Percentiles rank a stretch among this genome's conserved stretches.
phyloP scores from a whole-genome alignment of 2,329 filamentous ascomycete species.

The Colletotrichum agaves region DNA sequence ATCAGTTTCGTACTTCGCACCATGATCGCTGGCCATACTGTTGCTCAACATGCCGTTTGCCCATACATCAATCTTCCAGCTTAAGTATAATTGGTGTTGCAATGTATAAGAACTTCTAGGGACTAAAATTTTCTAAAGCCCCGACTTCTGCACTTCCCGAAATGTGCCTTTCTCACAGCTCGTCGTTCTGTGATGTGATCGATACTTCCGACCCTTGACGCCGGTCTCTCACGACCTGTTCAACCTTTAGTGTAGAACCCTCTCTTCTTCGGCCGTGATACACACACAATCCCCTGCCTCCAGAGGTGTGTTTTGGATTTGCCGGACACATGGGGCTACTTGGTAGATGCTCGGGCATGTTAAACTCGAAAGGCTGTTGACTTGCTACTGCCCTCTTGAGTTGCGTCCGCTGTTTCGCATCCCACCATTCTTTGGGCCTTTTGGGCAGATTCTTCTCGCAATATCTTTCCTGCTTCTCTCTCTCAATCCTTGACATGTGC shows the following conservation, averaged over 20 bases:
- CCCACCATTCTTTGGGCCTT: constrained; percentile 51
- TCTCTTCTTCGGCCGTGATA: constrained; percentile 56
- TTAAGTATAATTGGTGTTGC: no score
- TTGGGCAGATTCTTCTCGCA: constrained; percentile 41
- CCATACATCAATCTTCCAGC: no score
- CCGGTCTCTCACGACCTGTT: constrained; percentile 12
- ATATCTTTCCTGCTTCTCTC: constrained; percentile 22
- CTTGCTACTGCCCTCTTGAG: constrained; percentile 32
- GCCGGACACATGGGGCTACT: constrained; percentile 63
- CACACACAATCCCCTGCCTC: constrained; percentile 61
- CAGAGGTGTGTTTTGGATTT: constrained; percentile 55
- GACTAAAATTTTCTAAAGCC: no score
- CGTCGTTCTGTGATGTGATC: constrained; percentile 29
- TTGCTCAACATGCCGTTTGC: no score
- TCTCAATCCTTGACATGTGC: neutral
- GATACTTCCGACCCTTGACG: constrained; percentile 35
- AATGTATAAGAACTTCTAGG: no score
- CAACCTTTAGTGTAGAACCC: constrained; percentile 12
- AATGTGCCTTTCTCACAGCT: neutral
- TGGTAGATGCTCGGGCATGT: constrained; percentile 62
- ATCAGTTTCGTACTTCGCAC: no score
- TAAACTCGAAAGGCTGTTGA: constrained; percentile 54
- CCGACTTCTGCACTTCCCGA: no score
- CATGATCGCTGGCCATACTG: no score
- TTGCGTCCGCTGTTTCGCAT: constrained; percentile 43